phyloP scores from a whole-genome alignment of 805 yeast species.

The Brettanomyces bruxellensis region DNA sequence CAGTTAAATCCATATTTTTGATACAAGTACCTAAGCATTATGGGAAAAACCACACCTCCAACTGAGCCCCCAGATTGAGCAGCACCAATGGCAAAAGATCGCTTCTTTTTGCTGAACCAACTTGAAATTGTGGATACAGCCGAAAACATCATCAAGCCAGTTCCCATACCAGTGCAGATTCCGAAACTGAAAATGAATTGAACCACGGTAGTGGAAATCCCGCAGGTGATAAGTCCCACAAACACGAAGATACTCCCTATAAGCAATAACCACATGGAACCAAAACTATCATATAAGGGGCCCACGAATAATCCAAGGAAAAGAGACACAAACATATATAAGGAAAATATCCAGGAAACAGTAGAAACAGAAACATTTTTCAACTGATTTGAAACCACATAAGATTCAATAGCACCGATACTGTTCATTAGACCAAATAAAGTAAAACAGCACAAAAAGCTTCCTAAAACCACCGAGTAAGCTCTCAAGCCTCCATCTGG shows the following conservation, averaged over 20 bases:
- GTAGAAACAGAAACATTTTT: constrained; percentile 34
- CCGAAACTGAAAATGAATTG: constrained; percentile 58
- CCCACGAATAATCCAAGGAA: constrained; percentile 30
- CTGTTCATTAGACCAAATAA: constrained; percentile 48
- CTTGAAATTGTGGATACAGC: constrained; percentile 54
- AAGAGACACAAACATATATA: constrained; percentile 43
- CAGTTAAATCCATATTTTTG: constrained; percentile 42
- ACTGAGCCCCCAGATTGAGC: constrained; percentile 46
- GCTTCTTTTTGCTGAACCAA: constrained; percentile 43
- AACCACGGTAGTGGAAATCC: constrained; percentile 42
- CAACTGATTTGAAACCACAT: constrained; percentile 48
- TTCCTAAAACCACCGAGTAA: constrained; percentile 46
- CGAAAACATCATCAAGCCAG: constrained; percentile 54
- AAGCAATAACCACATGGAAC: constrained; percentile 37
- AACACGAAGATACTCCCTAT: constrained; percentile 37
- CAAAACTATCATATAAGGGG: constrained; percentile 54
- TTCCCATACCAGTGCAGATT: constrained; percentile 47
- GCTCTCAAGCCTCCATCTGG: constrained; percentile 59
- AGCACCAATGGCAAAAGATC: constrained; percentile 46
- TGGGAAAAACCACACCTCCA: constrained; percentile 45
- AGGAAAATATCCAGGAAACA: constrained; percentile 60
- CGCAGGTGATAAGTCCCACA: constrained; percentile 49
- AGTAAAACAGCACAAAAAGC: constrained; percentile 45
- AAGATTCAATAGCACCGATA: constrained; percentile 55
- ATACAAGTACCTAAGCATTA: constrained; percentile 40